Evolutionary conservation across 257 asterid species (phyloP).

Genomic region (Verbena officinalis): DNA sequence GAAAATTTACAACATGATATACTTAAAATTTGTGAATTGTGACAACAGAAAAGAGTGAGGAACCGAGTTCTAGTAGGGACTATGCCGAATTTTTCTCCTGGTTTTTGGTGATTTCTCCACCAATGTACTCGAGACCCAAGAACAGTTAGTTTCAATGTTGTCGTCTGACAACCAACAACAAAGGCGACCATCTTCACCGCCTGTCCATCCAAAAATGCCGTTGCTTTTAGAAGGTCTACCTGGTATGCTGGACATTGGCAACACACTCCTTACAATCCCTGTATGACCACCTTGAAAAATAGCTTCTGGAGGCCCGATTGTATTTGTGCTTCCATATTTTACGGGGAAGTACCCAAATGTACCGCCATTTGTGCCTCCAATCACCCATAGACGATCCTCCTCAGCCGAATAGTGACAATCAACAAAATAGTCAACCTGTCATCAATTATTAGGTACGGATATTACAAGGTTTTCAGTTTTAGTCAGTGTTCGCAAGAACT

Average conservation of each 20-base stretch:
- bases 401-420: constrained; percentile 84
- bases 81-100: constrained; percentile 51
- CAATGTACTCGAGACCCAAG: constrained; percentile 68
- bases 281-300: constrained; percentile 82
- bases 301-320: constrained; percentile 72
- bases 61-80: constrained; percentile 55
- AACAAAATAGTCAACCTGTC: constrained; percentile 83
- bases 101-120: constrained; percentile 57
- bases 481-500: too few relatives aligned
- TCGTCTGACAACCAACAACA: constrained; percentile 82
- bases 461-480: neutral
- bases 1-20: constrained; percentile 5
- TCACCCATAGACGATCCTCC: constrained; percentile 70
- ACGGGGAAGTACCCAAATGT: constrained; percentile 83
- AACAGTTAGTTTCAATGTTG: constrained; percentile 35
- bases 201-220: constrained; percentile 84
- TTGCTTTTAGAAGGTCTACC: constrained; percentile 36
- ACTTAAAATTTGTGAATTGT: neutral
- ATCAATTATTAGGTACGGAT: neutral
- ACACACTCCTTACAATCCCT: constrained; percentile 69
- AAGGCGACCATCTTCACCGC: constrained; percentile 93
- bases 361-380: constrained; percentile 83
- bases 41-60: neutral
- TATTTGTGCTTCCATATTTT: constrained; percentile 27
- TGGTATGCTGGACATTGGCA: constrained; percentile 54